phyloP scores from a whole-genome alignment of 257 asterid species.

The Solanum chaucha region DNA sequence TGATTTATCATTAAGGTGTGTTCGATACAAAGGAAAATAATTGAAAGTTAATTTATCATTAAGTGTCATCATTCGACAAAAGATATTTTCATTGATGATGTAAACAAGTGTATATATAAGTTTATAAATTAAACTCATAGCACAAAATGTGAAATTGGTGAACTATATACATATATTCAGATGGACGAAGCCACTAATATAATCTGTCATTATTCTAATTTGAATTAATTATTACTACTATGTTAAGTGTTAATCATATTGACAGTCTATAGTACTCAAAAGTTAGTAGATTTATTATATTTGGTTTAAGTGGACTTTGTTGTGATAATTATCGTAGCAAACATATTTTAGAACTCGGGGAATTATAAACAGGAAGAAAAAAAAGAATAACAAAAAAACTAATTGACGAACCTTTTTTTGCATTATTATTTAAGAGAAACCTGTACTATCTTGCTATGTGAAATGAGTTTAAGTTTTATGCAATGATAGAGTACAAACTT shows the following conservation, averaged over 20 bases:
- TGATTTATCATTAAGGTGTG: neutral
- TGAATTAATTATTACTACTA: neutral
- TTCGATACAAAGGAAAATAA: too few species aligned
- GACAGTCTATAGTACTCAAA: neutral
- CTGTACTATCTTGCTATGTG: neutral
- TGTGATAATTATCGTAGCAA: neutral
- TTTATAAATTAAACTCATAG: neutral
- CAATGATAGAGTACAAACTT: neutral
- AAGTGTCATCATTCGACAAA: neutral
- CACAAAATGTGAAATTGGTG: neutral
- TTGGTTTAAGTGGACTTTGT: neutral
- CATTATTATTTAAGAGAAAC: too few species aligned
- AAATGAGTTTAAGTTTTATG: neutral
- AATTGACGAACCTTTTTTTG: neutral
- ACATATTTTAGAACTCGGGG: neutral
- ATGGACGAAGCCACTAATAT: neutral
- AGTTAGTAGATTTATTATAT: neutral
- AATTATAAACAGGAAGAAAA: neutral
- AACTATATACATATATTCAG: neutral
- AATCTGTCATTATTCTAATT: neutral
- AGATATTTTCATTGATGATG: neutral
- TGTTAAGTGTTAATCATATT: neutral
- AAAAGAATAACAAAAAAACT: neutral
- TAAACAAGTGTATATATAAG: neutral
- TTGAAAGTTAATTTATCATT: too few species aligned